Base-by-base conservation (phyloP, 257 asterid species). In the Jasminum sambac region DNA sequence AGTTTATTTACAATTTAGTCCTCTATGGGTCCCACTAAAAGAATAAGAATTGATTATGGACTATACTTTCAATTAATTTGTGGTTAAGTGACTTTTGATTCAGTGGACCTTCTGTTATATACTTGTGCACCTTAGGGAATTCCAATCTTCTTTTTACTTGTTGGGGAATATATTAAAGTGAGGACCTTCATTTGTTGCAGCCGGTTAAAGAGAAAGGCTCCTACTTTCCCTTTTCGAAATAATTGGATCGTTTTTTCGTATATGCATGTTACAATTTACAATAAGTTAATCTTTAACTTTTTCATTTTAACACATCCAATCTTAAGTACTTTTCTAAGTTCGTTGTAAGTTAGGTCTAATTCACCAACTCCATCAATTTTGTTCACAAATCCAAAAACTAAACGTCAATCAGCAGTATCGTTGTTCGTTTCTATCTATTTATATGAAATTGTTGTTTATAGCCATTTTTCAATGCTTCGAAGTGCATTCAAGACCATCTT, bases 131-230 rank as follows among this genome's bases (percentile, higher is more conserved):
- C 34, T 36, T 64, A 39, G 11, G 2, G 7, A 64, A n/a, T 36
- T 11, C 68, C 9, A 39, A 37, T 40, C 68, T 64, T 16, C 55
- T 52, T 52, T 64, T 64, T 21, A n/a, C 68, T 11, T 39, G 68
- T 38, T 37, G 16, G 39, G 68, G 50, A 23, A 64, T n/a, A 38
- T 64, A 64, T 38, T 39, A 64, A 64, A 64, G 68, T 19, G 30
- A 63, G 48, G 46, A 63, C 26, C 46, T 37, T 30, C 67, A 63
- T 11, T 38, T 13, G 21, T 24, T 7, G 43, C 43, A 34, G 44
- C 67, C 16, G 44, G 41, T 36, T 63, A 63, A 34, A 63, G 67
- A 63, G 67, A 63, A 16, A 63, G 25, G 30, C 68, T 8, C 46
- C 26, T 9, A n/a, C 41, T 5, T 39, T 17, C 10, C 21, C 9